These are phyloP conservation scores for Podaxis carcinomalis DNA, from an alignment of 768 basidiomycete genomes.

Conservation along the genomic window DNA sequence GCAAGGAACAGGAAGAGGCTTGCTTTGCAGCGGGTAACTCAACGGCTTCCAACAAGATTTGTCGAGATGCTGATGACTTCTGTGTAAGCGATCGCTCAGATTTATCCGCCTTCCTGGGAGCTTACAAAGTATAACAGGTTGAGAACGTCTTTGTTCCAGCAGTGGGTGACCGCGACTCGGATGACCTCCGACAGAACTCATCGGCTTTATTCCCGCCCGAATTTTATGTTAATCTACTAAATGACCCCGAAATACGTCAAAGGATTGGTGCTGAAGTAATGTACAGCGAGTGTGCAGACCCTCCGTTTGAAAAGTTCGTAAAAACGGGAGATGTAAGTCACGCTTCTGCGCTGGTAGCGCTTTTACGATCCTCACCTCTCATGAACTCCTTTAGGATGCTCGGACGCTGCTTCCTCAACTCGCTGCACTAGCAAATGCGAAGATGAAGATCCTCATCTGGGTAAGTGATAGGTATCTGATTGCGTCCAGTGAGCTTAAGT, in stretches of 20 bases:
- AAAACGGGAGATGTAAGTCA: conserved; percentile 53
- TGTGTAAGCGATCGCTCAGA: conserved; percentile 37
- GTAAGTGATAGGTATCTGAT: conserved; percentile 19
- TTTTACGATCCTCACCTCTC: not conserved
- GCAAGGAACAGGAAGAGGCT: conserved; percentile 47
- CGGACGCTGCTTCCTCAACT: conserved; percentile 49
- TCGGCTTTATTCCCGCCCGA: conserved; percentile 52
- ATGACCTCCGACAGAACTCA: conserved; percentile 57
- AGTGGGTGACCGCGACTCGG: conserved; percentile 45
- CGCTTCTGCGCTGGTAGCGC: not conserved
- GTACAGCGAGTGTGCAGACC: conserved; percentile 46
- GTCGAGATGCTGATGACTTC: conserved; percentile 45
- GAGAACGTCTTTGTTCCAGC: conserved; percentile 47
- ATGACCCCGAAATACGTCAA: conserved; percentile 26
- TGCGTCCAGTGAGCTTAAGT: conserved; percentile 5
- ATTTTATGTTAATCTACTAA: conserved; percentile 47
- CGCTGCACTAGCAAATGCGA: conserved; percentile 39
- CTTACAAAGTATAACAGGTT: conserved; percentile 24
- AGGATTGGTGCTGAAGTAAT: conserved; percentile 48
- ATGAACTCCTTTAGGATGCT: conserved; percentile 37
- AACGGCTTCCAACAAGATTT: conserved; percentile 43
- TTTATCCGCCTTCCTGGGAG: not conserved
- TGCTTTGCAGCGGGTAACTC: conserved; percentile 54
- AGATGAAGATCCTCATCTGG: conserved; percentile 43
- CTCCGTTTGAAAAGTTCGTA: conserved; percentile 37